Base-by-base conservation (phyloP, 75 land plant genomes). In the Chamaecyparis obtusa region DNA sequence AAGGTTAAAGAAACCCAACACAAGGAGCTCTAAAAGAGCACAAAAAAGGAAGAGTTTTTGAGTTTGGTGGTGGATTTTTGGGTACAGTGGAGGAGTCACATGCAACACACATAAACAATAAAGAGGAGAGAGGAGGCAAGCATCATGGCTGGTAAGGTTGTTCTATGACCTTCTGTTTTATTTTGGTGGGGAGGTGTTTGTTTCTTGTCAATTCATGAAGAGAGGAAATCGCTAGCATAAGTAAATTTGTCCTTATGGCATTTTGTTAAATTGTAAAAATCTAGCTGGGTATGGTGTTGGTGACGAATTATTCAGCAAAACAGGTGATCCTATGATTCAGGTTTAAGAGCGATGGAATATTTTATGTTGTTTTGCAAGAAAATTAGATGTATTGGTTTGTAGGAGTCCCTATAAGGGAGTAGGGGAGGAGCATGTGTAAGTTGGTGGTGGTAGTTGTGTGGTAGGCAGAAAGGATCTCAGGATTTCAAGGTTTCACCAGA, bases 391-490 rank as follows among this genome's bases (percentile, higher is more conserved):
- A 16, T 46, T 81, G 83, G 46, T 21, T 8, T 80, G 44, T 80
- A 9, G 43, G 46, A 24, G 27, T 39, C 41, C 2, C 55, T 78
- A 24, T 49, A 27, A 80, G 83, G 21, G 24, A 81, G 83, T 43
- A n/a, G 30, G 51, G 49, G 32, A 44, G 32, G 83, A 44, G 54
- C 83, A 81, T 81, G 83, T 81, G 83, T 81, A 41, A n/a, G 33
- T 74, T 39, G 83, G 16, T 46, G 48, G 54, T 81, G 83, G 30
- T 81, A 49, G 83, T 49, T 81, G 83, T 46, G 83, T 81, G 54
- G 83, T 81, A 81, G 83, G 83, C 81, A 78, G 81, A 78, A 78
- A 78, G 46, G 81, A 64, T 78, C 39, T 21, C 81, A 81, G 83
- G 83, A 81, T 81, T 46, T 81, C 32, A 81, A 81, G 83, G 51